Evolutionary conservation across 2,329 filamentous ascomycete genomes (phyloP).

Genomic region (Xylariaceae sp.): DNA sequence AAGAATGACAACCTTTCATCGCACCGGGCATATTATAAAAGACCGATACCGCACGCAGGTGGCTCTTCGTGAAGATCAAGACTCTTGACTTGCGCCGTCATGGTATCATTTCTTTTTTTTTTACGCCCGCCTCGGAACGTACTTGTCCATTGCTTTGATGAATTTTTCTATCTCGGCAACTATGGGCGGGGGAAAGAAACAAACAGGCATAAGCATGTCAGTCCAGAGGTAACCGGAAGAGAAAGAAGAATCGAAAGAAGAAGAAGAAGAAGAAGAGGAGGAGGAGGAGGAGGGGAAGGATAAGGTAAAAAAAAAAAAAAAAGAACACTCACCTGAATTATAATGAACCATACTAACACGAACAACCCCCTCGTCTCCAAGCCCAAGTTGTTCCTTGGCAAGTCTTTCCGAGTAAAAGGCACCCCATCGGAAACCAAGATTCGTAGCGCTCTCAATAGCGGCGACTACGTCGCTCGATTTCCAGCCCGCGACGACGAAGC

Average conservation of each 20-base stretch:
- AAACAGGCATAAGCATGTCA: background rate
- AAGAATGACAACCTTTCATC: too few relatives aligned
- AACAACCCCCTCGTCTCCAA: constrained; percentile 57
- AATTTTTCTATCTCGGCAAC: constrained; percentile 53
- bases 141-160: constrained; percentile 47
- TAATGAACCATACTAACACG: constrained; percentile 70
- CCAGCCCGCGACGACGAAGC: constrained; percentile 55
- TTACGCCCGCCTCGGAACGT: constrained; percentile 32
- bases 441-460: constrained; percentile 51
- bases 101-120: background rate
- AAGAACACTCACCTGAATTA: constrained; percentile 52
- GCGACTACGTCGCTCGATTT: constrained; percentile 55
- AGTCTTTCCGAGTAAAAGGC: constrained; percentile 63
- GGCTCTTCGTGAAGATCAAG: too few relatives aligned
- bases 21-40: too few relatives aligned
- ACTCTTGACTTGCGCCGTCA: background rate
- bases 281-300: too few relatives aligned
- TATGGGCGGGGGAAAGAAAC: constrained; percentile 19
- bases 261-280: too few relatives aligned
- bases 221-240: background rate
- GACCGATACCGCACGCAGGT: too few relatives aligned
- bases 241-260: background rate
- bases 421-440: constrained; percentile 61
- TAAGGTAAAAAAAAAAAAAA: background rate
- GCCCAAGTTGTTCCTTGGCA: constrained; percentile 51